Base-by-base conservation (phyloP, 2,329 filamentous ascomycete species). In the Diaporthe vexans region DNA sequence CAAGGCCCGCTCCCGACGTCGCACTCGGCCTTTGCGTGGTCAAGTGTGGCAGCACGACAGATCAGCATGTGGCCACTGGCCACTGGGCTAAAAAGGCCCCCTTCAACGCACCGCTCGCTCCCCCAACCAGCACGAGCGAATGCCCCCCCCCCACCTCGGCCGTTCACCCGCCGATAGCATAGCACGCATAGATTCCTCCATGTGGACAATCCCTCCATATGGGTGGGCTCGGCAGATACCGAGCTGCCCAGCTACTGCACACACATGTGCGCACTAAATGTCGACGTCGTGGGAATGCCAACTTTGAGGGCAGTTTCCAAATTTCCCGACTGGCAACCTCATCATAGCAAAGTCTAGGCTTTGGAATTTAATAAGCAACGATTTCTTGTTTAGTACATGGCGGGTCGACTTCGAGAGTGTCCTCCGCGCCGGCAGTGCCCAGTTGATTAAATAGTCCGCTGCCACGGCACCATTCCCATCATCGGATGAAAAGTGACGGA, bases 361-460 rank as follows among this genome's bases (percentile, higher is more conserved):
- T 21, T 6, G 21, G 9, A 3, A 17, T 21, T 26, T 37, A 52
- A 67, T 67, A 37, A 67, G 63, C 63, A 67, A 67, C 46, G 46
- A 67, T 52, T 67, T 67, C 46, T 52, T 37, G 11, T 37, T 67
- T 67, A 5, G 63, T 52, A 21, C 29, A 67, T 19, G 43, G 19
- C 46, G 46, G 61, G 61, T 24, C 46, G 15, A n/a, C 46, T 52
- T 67, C 33, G n/a, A 26, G 63, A 26, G 24, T 13, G 21, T 67
- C 63, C 33, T 52, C 46, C 46, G 61, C 43, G 46, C 63, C 63
- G 63, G 63, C 46, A 67, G 63, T 67, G 33, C 35, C 46, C 37
- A 35, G 46, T 67, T 67, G 46, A 67, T 52, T 52, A 67, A 67
- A 52, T 67, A 52, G 46, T 67, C 63, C 63, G 63, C 48, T 67